Base-by-base conservation (phyloP, 1,284 basidiomycete genomes). In the Sanghuangporus baumii region DNA sequence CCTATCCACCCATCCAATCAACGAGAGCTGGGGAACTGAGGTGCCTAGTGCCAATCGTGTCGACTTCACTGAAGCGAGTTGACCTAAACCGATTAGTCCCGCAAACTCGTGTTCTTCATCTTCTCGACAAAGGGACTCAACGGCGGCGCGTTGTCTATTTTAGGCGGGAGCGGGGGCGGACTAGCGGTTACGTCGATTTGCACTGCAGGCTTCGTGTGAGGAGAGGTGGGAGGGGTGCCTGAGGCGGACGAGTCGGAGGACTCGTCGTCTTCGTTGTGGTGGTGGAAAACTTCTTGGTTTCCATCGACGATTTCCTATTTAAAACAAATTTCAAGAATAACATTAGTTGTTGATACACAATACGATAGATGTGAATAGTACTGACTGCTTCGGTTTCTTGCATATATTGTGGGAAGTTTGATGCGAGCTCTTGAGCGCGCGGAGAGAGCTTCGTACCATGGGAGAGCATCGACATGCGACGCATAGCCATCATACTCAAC, bases 401-500 rank as follows among this genome's bases (percentile, higher is more conserved):
- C 76, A 94, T 94, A 76, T 84, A 88, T 71, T 86, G 77, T 68
- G 79, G 77, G 43, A 96, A 75, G 59, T 92, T 83, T 52, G 83
- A 79, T 47, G 83, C 80, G 62, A 94, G 74, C 67, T 78, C 75
- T 60, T 81, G 78, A 11, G 82, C 80, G 37, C 78, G 76, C 1
- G 79, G 72, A 31, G 78, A 74, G 26, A 78, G 73, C 14, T 64
- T 60, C 31, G 12, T 9, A 12, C 23, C 23, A 59, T 72, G 75
- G 63, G 69, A 72, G 66, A 85, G 79, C 51, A 78, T 78, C 51
- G 85, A 82, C 86, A 94, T 87, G 66, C 91, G 81, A 71, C 87
- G 88, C 74, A 93, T 84, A 26, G 93, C 92, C 73, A 89, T 88
- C 80, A 95, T 93, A 56, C 90, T 86, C 71, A 89, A 81, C 8